These are phyloP conservation scores for Pythium folliculosum DNA, from an alignment of 352 stramenopile species.

Conservation along the genomic window DNA sequence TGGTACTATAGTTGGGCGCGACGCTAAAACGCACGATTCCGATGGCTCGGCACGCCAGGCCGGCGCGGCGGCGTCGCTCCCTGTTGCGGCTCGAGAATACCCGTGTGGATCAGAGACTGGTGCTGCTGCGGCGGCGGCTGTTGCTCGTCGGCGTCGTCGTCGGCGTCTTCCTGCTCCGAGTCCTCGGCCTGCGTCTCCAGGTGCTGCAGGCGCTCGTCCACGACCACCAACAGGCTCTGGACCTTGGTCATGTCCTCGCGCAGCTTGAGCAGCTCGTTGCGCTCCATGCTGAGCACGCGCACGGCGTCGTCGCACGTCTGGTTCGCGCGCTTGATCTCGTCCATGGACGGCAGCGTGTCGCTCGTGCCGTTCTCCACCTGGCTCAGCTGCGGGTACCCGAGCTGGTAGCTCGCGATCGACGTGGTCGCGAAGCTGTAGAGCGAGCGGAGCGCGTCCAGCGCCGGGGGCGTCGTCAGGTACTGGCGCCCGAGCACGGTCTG, in stretches of 20 bases:
- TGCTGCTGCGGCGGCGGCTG: neutral
- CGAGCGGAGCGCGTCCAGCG: constrained; percentile 62
- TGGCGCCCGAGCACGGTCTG: constrained; percentile 74
- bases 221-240: constrained; percentile 69
- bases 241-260: constrained; percentile 78
- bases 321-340: constrained; percentile 35
- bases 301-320: constrained; percentile 38
- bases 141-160: no score
- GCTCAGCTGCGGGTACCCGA: constrained; percentile 60
- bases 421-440: constrained; percentile 76
- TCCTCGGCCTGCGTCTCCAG: constrained; percentile 58
- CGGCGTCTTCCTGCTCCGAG: constrained; percentile 34
- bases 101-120: no score
- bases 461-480: constrained; percentile 72
- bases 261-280: constrained; percentile 50
- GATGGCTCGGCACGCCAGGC: constrained; percentile 6
- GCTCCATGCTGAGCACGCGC: constrained; percentile 47
- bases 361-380: constrained; percentile 23
- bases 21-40: constrained; percentile 19
- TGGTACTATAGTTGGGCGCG: neutral
- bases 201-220: constrained; percentile 69
- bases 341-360: constrained; percentile 22
- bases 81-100: no score
- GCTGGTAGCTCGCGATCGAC: constrained; percentile 75
- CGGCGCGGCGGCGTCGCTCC: neutral